A percentile compares a stretch with the other conserved stretches of the same genome.
phyloP scores from a whole-genome alignment of 169 alveolate species.

The Toxoplasma gondii region DNA sequence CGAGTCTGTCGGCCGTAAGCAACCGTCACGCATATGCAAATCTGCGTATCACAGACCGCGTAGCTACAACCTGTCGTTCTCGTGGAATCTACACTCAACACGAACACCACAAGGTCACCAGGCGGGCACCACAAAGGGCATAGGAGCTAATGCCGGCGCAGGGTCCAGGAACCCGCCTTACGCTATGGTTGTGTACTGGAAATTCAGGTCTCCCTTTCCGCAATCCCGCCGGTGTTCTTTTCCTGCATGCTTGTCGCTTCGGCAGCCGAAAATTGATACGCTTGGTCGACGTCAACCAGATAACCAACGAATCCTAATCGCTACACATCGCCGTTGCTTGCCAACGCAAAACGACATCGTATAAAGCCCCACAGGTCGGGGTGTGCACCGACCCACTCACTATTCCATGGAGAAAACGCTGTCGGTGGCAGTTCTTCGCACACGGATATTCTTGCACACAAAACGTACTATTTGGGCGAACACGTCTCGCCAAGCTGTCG shows the following conservation, averaged over 20 bases:
- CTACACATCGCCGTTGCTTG: neutral
- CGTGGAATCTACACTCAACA: too few relatives aligned
- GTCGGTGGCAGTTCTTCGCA: neutral
- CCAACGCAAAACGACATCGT: neutral
- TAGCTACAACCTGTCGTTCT: too few relatives aligned
- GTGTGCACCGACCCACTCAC: neutral
- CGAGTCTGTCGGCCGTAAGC: too few relatives aligned
- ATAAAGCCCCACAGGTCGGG: neutral
- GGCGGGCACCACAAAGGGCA: too few relatives aligned
- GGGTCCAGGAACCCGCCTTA: neutral
- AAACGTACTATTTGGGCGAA: neutral
- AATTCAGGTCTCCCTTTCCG: neutral
- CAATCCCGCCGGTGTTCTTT: neutral
- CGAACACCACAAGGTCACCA: too few relatives aligned
- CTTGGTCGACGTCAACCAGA: too few relatives aligned
- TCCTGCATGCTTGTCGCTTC: neutral
- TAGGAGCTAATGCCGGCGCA: neutral
- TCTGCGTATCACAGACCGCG: too few relatives aligned
- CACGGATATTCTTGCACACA: neutral
- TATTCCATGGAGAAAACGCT: neutral
- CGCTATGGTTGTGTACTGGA: neutral
- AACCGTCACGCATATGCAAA: too few relatives aligned
- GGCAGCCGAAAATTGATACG: neutral
- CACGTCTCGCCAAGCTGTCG: neutral
- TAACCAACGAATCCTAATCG: too few relatives aligned